Conservation (phyloP, 129 eudicot species). For the Pulicaria dysenterica region DNA sequence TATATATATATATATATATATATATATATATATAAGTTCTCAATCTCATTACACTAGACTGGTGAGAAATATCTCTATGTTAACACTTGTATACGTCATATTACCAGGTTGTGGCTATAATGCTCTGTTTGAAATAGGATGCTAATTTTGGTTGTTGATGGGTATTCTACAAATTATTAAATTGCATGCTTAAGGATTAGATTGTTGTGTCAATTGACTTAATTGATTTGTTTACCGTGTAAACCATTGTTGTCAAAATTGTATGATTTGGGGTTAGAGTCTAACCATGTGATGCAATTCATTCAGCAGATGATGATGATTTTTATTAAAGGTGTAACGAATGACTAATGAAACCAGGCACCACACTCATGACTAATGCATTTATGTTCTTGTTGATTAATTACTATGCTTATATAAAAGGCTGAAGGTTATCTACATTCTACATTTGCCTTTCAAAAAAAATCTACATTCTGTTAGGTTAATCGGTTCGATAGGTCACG, state of each 20-base stretch:
- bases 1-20: no score
- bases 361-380: not conserved
- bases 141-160: not conserved
- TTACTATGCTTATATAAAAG: not conserved
- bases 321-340: constrained; percentile 5
- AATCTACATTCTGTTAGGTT: no score
- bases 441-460: no score
- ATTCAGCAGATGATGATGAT: not conserved
- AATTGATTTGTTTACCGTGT: not conserved
- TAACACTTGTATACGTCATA: not conserved
- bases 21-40: no score
- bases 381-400: not conserved
- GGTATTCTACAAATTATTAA: not conserved
- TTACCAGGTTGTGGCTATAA: not conserved
- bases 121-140: not conserved
- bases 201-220: not conserved
- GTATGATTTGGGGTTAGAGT: not conserved
- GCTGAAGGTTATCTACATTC: no score
- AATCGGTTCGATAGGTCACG: no score
- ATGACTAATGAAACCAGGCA: constrained; percentile 1
- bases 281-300: not conserved
- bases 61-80: not conserved
- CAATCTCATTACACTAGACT: no score
- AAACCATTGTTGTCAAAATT: constrained; percentile 1
- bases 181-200: not conserved